phyloP scores from a whole-genome alignment of 805 yeast species.

The Dipodascopsis uninucleata region DNA sequence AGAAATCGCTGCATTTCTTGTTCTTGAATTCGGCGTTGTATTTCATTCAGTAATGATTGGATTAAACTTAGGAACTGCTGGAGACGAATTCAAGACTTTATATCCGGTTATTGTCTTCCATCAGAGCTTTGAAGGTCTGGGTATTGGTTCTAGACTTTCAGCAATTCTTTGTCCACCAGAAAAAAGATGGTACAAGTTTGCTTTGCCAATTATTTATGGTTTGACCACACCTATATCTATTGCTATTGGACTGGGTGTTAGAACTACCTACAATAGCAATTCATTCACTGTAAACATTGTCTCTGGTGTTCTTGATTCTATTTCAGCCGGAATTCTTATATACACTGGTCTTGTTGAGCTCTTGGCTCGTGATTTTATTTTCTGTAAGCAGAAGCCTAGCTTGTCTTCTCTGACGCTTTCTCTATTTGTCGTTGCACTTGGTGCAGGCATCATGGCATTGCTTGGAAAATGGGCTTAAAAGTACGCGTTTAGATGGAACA shows the following conservation, averaged over 20 bases:
- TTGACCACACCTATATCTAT: slow-evolving; percentile 64
- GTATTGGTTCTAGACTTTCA: slow-evolving; percentile 67
- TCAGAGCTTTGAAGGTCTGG: slow-evolving; percentile 74
- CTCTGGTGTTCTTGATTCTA: slow-evolving; percentile 61
- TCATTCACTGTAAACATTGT: slow-evolving; percentile 49
- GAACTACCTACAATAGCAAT: slow-evolving; percentile 45
- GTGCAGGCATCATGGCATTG: slow-evolving; percentile 66
- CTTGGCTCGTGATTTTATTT: slow-evolving; percentile 67
- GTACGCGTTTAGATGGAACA: not conserved
- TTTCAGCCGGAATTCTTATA: slow-evolving; percentile 66
- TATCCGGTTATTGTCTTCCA: slow-evolving; percentile 53
- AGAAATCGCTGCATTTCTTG: slow-evolving; percentile 47
- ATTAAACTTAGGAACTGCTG: slow-evolving; percentile 70
- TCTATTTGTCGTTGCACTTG: slow-evolving; percentile 39
- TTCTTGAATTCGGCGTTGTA: slow-evolving; percentile 74
- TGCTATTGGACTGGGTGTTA: slow-evolving; percentile 69
- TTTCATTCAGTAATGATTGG: slow-evolving; percentile 84
- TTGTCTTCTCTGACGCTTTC: slow-evolving; percentile 42
- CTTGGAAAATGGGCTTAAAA: slow-evolving; percentile 68
- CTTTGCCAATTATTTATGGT: slow-evolving; percentile 48
- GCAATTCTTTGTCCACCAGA: slow-evolving; percentile 51
- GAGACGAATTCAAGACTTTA: slow-evolving; percentile 65
- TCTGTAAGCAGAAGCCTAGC: slow-evolving; percentile 41
- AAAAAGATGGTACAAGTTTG: slow-evolving; percentile 49
- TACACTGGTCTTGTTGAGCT: slow-evolving; percentile 72